These are phyloP conservation scores for Aspergillus nanangensis DNA, from an alignment of 495 filamentous ascomycete species.

Conservation along the genomic window DNA sequence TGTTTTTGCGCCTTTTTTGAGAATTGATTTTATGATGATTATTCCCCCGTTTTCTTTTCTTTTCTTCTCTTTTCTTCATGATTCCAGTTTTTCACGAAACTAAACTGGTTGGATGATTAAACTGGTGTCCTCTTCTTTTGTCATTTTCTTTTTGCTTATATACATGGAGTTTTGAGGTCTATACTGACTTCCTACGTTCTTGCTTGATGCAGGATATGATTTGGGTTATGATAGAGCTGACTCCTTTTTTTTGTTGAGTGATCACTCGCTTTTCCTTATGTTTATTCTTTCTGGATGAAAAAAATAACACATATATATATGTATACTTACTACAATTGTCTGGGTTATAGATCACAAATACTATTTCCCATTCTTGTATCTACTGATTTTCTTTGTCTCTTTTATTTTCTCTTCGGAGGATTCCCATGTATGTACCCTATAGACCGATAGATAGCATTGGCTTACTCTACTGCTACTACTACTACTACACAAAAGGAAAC, in stretches of 20 bases:
- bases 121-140: no score
- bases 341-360: neutral
- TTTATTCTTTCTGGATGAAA: no score
- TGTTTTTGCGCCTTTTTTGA: neutral
- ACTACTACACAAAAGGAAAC: no score
- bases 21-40: neutral
- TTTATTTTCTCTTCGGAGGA: neutral
- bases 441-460: neutral
- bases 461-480: no score
- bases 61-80: no score
- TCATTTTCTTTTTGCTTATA: no score
- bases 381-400: neutral
- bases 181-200: neutral
- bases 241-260: neutral
- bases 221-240: neutral
- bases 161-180: neutral
- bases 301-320: no score
- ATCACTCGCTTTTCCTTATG: neutral
- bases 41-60: neutral
- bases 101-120: neutral
- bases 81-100: no score
- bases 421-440: neutral
- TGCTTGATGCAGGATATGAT: conserved; percentile 2
- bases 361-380: conserved; percentile 4
- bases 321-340: no score